Percentiles rank a stretch among this genome's conserved stretches.
These are phyloP conservation scores for Cladosporium sp. DNA, from an alignment of 2,329 filamentous ascomycete genomes.

Conservation along the genomic window DNA sequence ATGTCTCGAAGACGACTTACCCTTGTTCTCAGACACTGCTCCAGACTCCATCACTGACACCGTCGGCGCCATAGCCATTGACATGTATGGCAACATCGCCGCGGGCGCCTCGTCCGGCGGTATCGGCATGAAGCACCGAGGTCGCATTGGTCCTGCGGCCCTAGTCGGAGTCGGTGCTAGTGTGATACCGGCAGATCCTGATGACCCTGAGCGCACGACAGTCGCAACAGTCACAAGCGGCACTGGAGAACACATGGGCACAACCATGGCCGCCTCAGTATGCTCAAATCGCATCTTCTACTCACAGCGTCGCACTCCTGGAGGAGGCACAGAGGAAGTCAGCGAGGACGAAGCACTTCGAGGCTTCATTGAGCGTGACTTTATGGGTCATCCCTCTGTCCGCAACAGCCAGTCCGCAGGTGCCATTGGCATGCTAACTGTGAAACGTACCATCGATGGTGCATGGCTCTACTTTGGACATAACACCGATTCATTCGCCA, in stretches of 20 bases:
- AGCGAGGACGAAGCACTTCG: conserved; percentile 75
- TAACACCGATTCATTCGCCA: conserved; percentile 82
- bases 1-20: not conserved
- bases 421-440: conserved; percentile 83
- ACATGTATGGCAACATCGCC: conserved; percentile 79
- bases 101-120: conserved; percentile 94
- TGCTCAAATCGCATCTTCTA: conserved; percentile 79
- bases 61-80: conserved; percentile 91
- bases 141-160: conserved; percentile 86
- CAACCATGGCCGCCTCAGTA: conserved; percentile 81
- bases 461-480: conserved; percentile 90
- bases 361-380: conserved; percentile 79
- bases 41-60: conserved; percentile 79
- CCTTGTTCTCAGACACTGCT: not conserved
- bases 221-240: conserved; percentile 88
- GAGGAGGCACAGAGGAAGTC: conserved; percentile 46
- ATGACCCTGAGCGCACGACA: conserved; percentile 63
- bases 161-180: conserved; percentile 87
- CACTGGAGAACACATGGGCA: conserved; percentile 97
- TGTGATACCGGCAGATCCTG: conserved; percentile 71
- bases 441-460: conserved; percentile 75
- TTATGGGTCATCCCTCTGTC: conserved; percentile 88
- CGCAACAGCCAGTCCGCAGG: conserved; percentile 72
- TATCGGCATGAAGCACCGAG: conserved; percentile 96
- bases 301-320: conserved; percentile 6